These are phyloP conservation scores for Pestalotiopsis sp. DNA, from an alignment of 2,329 filamentous ascomycete species.

Conservation along the genomic window DNA sequence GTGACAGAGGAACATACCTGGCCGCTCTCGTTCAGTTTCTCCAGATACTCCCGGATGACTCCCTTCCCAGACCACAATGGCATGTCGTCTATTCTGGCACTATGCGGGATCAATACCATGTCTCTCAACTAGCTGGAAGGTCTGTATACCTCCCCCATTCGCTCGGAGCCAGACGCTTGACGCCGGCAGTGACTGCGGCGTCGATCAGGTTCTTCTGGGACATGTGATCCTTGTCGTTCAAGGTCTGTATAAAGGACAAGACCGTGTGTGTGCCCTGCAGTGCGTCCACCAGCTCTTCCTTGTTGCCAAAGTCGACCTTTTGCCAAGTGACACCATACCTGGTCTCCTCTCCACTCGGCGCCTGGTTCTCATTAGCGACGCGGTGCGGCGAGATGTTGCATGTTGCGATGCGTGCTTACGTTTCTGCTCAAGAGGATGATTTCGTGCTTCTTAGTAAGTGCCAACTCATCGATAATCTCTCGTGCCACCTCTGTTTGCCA, in stretches of 20 bases:
- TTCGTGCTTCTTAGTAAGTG: constrained; percentile 51
- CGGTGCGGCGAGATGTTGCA: neutral
- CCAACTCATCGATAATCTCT: constrained; percentile 52
- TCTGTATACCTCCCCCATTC: constrained; percentile 51
- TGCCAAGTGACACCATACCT: constrained; percentile 37
- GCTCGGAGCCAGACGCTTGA: constrained; percentile 62
- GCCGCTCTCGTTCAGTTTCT: constrained; percentile 41
- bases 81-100: constrained; percentile 31
- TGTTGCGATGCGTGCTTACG: constrained; percentile 25
- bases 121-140: too few species aligned
- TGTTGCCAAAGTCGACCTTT: constrained; percentile 46
- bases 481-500: constrained; percentile 47
- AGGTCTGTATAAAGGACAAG: constrained; percentile 49
- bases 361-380: constrained; percentile 18
- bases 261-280: constrained; percentile 53
- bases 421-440: constrained; percentile 53
- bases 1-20: neutral
- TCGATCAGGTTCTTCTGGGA: constrained; percentile 60
- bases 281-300: constrained; percentile 32
- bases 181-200: constrained; percentile 58
- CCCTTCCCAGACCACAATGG: constrained; percentile 54
- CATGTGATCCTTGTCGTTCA: constrained; percentile 32
- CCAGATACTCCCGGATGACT: constrained; percentile 18
- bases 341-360: constrained; percentile 17
- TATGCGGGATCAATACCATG: constrained; percentile 20